Base-by-base conservation (phyloP, 1,284 basidiomycete species). In the Ustilago xerochloae region DNA sequence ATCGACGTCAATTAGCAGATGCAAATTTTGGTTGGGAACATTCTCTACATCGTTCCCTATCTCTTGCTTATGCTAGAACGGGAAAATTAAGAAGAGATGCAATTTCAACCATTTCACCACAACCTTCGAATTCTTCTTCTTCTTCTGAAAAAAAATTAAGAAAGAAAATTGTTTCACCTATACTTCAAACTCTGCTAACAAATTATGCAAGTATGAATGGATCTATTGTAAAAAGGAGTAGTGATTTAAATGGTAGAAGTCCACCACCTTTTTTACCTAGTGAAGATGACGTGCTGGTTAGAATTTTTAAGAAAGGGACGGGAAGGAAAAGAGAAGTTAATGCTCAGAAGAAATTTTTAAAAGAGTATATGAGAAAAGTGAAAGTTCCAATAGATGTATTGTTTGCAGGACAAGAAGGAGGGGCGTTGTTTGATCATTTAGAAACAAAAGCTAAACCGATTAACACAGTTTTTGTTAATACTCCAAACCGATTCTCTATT, bases 21-120 rank as follows among this genome's bases (percentile, higher is more conserved):
- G 71, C 71, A 0, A 74, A 74, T 6, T 54, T 54, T 13, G 71
- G 71, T 15, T 74, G 71, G 71, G 50, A 58, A 32, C 71, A 74
- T 16, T 50, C 65, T 4, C 62, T 74, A 0, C n/a, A 35, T 4
- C 65, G 71, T 18, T 50, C 65, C 0, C 55, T 74, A 28, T 58
- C 48, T 1, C 46, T 69, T 8, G 71, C 71, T 9, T 74, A 74
- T 26, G 71, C 52, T 6, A 49, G 65, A 3, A 35, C 8, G 1
- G 71, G 71, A 4, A 74, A 69, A 22, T 59, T 74, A 4, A 58
- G 65, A 1, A 47, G 71, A 9, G 71, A 74, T 28, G 54, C 45
- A 1, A 48, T 73, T 1, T 54, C 64, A 12, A 61, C 63, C 12
- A 30, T 73, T 13, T 58, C 58, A 0, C 55, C 62, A n/a, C 16